Conservation (phyloP, 2,329 filamentous ascomycete species). For the Ceratocystis alfenasii region DNA sequence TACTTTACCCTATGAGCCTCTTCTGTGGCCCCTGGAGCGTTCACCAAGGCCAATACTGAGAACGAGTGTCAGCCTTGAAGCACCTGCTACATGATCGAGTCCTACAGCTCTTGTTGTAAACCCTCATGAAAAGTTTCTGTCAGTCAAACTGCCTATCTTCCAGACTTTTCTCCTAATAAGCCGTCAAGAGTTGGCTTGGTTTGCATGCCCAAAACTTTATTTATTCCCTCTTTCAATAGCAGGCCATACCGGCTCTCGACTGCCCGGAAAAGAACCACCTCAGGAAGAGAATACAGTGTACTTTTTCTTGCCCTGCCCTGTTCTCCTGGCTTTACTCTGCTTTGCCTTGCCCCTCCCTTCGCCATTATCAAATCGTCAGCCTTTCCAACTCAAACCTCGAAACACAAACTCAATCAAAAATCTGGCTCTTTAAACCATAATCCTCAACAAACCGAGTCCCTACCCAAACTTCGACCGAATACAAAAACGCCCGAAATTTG, state of each 20-base stretch:
- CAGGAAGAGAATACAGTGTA: constrained; percentile 7
- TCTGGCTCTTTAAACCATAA: background rate
- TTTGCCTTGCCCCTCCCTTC: constrained; percentile 7
- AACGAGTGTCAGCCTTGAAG: constrained; percentile 10
- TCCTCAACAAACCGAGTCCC: background rate
- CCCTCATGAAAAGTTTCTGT: background rate
- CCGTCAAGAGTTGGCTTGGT: background rate
- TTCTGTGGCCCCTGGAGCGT: background rate
- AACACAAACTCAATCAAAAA: background rate
- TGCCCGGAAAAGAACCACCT: background rate
- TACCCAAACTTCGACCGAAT: background rate
- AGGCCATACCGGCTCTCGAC: background rate
- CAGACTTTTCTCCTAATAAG: no score
- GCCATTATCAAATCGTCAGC: constrained; percentile 9
- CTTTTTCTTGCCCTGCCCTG: background rate
- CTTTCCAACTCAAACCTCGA: constrained; percentile 5
- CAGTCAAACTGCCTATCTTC: background rate
- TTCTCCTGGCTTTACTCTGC: background rate
- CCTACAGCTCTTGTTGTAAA: background rate
- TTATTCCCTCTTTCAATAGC: background rate
- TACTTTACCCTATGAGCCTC: background rate
- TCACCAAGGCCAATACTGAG: background rate
- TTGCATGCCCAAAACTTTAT: background rate
- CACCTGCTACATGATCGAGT: background rate
- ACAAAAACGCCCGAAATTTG: background rate